Conservation (phyloP, 2,329 filamentous ascomycete genomes). For the Penicillium palitans region DNA sequence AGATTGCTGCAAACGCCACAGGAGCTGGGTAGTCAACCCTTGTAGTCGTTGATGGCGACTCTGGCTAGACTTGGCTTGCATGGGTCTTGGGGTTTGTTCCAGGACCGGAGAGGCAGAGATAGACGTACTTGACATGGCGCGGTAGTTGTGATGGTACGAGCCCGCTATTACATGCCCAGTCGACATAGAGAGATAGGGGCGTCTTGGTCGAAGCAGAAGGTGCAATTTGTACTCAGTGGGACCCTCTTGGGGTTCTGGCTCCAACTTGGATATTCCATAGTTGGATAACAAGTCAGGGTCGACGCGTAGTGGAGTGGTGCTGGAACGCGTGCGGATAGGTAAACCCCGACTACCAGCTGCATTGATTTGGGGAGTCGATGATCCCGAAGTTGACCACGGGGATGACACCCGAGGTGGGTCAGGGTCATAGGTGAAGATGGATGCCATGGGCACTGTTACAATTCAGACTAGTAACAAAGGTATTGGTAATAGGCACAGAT, state of each 20-base stretch:
- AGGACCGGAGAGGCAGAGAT: slow-evolving; percentile 30
- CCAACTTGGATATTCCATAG: slow-evolving; percentile 71
- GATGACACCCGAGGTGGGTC: slow-evolving; percentile 85
- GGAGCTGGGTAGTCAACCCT: slow-evolving; percentile 87
- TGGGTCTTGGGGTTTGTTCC: slow-evolving; percentile 37
- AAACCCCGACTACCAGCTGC: slow-evolving; percentile 27
- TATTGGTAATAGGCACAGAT: slow-evolving; percentile 15
- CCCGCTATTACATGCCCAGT: slow-evolving; percentile 59
- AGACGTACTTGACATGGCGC: slow-evolving; percentile 23
- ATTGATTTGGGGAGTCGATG: slow-evolving; percentile 41
- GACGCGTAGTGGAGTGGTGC: slow-evolving; percentile 42
- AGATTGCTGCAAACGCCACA: slow-evolving; percentile 94
- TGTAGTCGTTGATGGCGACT: slow-evolving; percentile 81
- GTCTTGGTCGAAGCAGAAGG: slow-evolving; percentile 74
- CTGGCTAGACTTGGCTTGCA: slow-evolving; percentile 58
- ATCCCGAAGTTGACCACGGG: slow-evolving; percentile 72
- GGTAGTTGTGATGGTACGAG: slow-evolving; percentile 49
- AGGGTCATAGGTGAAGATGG: slow-evolving; percentile 92
- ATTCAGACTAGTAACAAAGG: slow-evolving; percentile 14
- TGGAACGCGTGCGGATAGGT: slow-evolving; percentile 31
- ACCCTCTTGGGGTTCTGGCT: slow-evolving; percentile 89
- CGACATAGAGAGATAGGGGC: slow-evolving; percentile 70
- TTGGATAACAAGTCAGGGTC: slow-evolving; percentile 49
- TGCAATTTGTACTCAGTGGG: slow-evolving; percentile 97
- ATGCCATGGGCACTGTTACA: slow-evolving; percentile 65